These are phyloP conservation scores for Musa troglodytarum DNA, from an alignment of 176 grass and related monocot genomes.

Conservation along the genomic window DNA sequence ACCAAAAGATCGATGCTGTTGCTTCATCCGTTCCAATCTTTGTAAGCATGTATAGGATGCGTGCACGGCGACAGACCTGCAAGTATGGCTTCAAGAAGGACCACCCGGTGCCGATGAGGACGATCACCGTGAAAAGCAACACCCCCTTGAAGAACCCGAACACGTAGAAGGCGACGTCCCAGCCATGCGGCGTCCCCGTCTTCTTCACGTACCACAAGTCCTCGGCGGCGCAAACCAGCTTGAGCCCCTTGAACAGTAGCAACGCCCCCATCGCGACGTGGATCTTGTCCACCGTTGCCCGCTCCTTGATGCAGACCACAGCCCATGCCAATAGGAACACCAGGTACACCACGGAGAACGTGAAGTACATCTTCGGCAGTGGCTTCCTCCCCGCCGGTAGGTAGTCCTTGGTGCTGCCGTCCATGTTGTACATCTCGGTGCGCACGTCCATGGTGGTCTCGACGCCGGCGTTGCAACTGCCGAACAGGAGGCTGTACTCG, in stretches of 20 bases:
- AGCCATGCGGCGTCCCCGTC: slow-evolving; percentile 51
- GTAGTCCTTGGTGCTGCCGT: slow-evolving; percentile 24
- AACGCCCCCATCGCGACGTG: slow-evolving; percentile 45
- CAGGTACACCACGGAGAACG: slow-evolving; percentile 25
- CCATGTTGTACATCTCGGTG: slow-evolving; percentile 65
- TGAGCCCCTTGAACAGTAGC: slow-evolving; percentile 68
- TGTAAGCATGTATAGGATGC: too few relatives aligned
- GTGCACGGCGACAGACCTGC: slow-evolving; percentile 22
- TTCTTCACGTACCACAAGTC: slow-evolving; percentile 47
- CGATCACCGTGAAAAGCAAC: slow-evolving; percentile 54
- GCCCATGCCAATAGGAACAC: slow-evolving; percentile 33
- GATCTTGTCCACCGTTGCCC: slow-evolving; percentile 31
- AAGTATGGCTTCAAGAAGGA: slow-evolving; percentile 62
- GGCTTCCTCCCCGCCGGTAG: slow-evolving; percentile 36
- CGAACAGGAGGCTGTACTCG: slow-evolving; percentile 63
- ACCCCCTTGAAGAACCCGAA: slow-evolving; percentile 67
- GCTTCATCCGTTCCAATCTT: too few relatives aligned
- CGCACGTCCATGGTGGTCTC: slow-evolving; percentile 50
- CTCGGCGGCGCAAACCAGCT: slow-evolving; percentile 51
- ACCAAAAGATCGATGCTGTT: too few relatives aligned
- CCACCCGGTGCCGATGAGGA: slow-evolving; percentile 70
- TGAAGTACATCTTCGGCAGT: slow-evolving; percentile 41
- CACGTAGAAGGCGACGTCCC: slow-evolving; percentile 68
- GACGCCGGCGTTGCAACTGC: slow-evolving; percentile 48
- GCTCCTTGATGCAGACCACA: slow-evolving; percentile 19